phyloP scores from a whole-genome alignment of 768 basidiomycete species.

The Rhodosporidiobolus sp. region DNA sequence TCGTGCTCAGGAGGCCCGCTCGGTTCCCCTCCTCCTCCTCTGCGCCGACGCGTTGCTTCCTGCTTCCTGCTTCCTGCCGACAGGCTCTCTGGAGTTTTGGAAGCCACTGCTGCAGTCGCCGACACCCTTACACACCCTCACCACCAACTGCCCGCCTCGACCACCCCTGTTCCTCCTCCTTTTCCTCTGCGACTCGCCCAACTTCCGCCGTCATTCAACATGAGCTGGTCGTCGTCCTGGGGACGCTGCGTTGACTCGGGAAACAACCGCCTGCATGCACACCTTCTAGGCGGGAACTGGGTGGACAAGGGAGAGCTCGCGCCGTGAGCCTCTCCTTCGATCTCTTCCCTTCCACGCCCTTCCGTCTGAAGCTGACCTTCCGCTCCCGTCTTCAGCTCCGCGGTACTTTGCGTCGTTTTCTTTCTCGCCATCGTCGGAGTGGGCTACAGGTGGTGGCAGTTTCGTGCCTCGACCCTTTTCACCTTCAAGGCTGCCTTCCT shows the following conservation, averaged over 20 bases:
- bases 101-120: too few relatives aligned
- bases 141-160: too few relatives aligned
- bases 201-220: neutral
- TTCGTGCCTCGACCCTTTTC: neutral
- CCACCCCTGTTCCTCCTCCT: neutral
- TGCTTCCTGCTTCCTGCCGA: too few relatives aligned
- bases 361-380: too few relatives aligned
- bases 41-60: too few relatives aligned
- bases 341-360: rapidly evolving
- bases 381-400: neutral
- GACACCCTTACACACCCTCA: too few relatives aligned
- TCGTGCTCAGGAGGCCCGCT: too few relatives aligned
- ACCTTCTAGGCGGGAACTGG: constrained; percentile 5
- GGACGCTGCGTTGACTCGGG: constrained; percentile 5
- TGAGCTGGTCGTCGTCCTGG: neutral
- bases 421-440: neutral
- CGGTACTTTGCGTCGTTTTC: constrained; percentile 1
- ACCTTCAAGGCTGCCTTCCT: neutral
- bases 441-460: neutral
- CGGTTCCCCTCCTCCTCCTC: too few relatives aligned
- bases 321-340: neutral
- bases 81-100: too few relatives aligned
- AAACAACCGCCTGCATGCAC: neutral
- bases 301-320: constrained; percentile 7
- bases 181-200: neutral